Base-by-base conservation (phyloP, 768 basidiomycete genomes). In the Tricholoma sp. region DNA sequence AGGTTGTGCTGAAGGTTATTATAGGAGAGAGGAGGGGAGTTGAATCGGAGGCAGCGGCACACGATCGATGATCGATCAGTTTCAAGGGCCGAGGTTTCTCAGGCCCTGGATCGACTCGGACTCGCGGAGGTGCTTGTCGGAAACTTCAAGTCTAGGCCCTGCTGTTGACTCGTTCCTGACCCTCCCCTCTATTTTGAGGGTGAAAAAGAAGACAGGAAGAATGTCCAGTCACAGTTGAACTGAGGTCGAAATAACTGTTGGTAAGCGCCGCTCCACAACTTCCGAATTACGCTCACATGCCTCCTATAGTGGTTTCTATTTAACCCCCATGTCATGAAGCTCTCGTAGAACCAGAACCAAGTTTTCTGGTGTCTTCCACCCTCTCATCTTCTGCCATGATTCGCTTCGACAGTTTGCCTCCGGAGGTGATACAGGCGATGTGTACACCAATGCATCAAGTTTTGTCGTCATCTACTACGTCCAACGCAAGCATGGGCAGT, bases 391-490 rank as follows among this genome's bases (percentile, higher is more conserved):
- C 24, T 47, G 63, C 57, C 53, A 90, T 90, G 88, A 90, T 91
- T 66, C 83, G 88, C 53, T 89, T 90, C 76, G 88, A 90, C 68
- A 80, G 76, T 54, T 74, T 90, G 58, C 78, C 88, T 11, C 81
- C 83, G 29, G 88, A 89, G 63, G 86, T 90, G 50, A 83, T 87
- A 79, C 85, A 89, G 68, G 85, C 89, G 6, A 88, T 91, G 84
- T 89, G 88, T 73, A 91, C 88, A 0, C 89, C 89, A 0, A 89
- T 91, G 89, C 88, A 91, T 71, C 79, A 80, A 60, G 81, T 91
- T 64, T 74, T 89, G 11, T 56, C 76, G 0, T 77, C 80, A 32
- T 70, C 72, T 42, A 50, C 60, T 29, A 65, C 61, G 12, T 65
- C 68, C 15, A 57, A 62, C 4, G 61, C 65, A 42, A 52, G 61